phyloP scores from a whole-genome alignment of 2,329 filamentous ascomycete species.

The Thielaviopsis punctulata region DNA sequence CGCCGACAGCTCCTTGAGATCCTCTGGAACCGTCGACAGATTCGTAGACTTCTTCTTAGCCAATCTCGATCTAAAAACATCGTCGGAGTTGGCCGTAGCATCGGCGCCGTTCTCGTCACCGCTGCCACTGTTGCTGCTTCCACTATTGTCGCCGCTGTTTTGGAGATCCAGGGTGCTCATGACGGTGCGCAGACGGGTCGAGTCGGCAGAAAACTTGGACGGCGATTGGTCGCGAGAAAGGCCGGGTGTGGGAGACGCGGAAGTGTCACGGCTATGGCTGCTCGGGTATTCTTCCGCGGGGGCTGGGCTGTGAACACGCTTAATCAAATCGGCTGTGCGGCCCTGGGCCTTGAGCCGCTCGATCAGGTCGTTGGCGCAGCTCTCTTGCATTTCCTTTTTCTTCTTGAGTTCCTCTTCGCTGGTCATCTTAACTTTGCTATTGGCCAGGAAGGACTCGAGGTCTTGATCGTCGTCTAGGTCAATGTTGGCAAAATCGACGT shows the following conservation, averaged over 20 bases:
- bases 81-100: background rate
- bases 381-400: conserved; percentile 12
- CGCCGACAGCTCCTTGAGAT: background rate
- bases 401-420: conserved; percentile 10
- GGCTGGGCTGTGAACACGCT: conserved; percentile 5
- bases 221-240: background rate
- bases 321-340: conserved; percentile 4
- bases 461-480: background rate
- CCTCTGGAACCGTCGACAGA: background rate
- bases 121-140: background rate
- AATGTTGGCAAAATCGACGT: background rate
- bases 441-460: background rate
- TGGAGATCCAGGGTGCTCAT: conserved; percentile 4
- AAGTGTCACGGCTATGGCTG: conserved; percentile 5
- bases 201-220: background rate
- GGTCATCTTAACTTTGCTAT: conserved; percentile 14
- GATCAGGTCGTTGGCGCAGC: conserved; percentile 8
- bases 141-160: background rate
- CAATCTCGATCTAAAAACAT: background rate
- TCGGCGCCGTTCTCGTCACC: conserved; percentile 1
- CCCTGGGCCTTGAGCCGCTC: conserved; percentile 7
- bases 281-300: conserved; percentile 1
- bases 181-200: conserved; percentile 3
- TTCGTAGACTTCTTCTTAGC: background rate
- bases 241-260: conserved; percentile 2